phyloP scores from a whole-genome alignment of 2,329 filamentous ascomycete genomes.

The Colletotrichum gigasporum region DNA sequence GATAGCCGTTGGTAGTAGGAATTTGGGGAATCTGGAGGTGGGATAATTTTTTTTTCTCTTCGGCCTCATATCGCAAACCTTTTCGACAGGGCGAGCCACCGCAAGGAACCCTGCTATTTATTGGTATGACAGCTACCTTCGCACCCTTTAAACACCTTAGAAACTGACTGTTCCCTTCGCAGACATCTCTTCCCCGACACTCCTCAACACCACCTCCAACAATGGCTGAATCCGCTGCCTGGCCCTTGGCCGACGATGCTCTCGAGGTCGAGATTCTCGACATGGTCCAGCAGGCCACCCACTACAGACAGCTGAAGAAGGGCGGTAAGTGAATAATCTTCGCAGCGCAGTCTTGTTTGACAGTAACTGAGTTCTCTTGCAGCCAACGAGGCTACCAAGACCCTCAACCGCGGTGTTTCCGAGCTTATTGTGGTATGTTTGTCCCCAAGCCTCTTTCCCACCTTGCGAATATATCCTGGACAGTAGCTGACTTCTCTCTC shows the following conservation, averaged over 20 bases:
- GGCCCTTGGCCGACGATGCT: slow-evolving; percentile 77
- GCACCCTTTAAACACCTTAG: not conserved
- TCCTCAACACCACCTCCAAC: not conserved
- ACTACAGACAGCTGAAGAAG: slow-evolving; percentile 85
- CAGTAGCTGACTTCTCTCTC: not conserved
- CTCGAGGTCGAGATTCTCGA: slow-evolving; percentile 86
- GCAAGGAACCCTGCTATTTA: slow-evolving; percentile 65
- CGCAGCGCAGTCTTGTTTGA: slow-evolving; percentile 53
- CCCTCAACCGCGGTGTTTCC: slow-evolving; percentile 87
- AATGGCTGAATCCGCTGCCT: slow-evolving; percentile 52
- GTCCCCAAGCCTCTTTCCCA: not conserved
- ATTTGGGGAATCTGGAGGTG: slow-evolving; percentile 28
- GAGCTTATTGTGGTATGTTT: slow-evolving; percentile 81
- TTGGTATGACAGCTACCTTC: slow-evolving; percentile 2
- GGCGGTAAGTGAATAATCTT: slow-evolving; percentile 68
- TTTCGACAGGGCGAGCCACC: slow-evolving; percentile 63
- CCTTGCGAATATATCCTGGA: not conserved
- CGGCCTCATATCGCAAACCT: slow-evolving; percentile 15
- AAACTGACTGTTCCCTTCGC: not conserved
- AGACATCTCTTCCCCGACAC: slow-evolving; percentile 19
- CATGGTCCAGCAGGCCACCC: slow-evolving; percentile 76
- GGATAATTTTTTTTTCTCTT: slow-evolving; percentile 32
- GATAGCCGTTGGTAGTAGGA: slow-evolving; percentile 12
- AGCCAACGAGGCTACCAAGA: slow-evolving; percentile 72
- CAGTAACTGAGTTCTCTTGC: not conserved